Evolutionary conservation across 108 stramenopile genomes (phyloP).

Genomic region (Skeletonema tropicum): DNA sequence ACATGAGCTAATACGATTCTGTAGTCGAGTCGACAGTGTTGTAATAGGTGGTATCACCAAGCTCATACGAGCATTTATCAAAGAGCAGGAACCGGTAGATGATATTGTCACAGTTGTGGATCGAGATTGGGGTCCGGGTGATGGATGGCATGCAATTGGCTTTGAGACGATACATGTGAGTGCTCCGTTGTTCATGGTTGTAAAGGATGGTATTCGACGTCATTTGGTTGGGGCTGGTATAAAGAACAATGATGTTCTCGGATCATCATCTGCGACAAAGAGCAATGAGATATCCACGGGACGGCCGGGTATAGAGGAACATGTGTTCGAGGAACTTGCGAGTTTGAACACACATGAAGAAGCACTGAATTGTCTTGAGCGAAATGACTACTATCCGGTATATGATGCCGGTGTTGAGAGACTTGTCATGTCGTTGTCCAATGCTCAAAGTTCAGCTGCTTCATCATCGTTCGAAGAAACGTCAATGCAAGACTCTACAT

Average conservation of each 20-base stretch:
- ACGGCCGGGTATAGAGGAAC: background rate
- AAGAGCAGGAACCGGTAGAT: slow-evolving; percentile 36
- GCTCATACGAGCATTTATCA: slow-evolving; percentile 43
- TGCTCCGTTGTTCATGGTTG: slow-evolving; percentile 50
- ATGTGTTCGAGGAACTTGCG: slow-evolving; percentile 7
- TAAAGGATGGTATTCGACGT: slow-evolving; percentile 25
- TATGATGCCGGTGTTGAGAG: slow-evolving; percentile 33
- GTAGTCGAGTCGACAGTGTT: slow-evolving; percentile 26
- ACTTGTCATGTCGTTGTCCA: background rate
- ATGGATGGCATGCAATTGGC: slow-evolving; percentile 49
- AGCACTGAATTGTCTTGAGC: background rate
- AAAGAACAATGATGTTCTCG: background rate
- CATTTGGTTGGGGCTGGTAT: slow-evolving; percentile 47
- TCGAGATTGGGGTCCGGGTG: slow-evolving; percentile 63
- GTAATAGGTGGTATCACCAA: slow-evolving; percentile 64
- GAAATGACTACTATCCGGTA: slow-evolving; percentile 11
- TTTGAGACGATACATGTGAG: slow-evolving; percentile 45
- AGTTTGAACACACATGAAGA: background rate
- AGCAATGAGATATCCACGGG: slow-evolving; percentile 1
- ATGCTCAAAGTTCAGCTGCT: background rate
- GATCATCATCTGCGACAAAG: background rate
- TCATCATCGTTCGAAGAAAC: background rate
- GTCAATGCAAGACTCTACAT: background rate
- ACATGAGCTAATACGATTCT: slow-evolving; percentile 63
- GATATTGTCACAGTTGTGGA: slow-evolving; percentile 66